These are phyloP conservation scores for Helicostylum pulchrum DNA, from an alignment of 192 early-diverging fungal species.

Conservation along the genomic window DNA sequence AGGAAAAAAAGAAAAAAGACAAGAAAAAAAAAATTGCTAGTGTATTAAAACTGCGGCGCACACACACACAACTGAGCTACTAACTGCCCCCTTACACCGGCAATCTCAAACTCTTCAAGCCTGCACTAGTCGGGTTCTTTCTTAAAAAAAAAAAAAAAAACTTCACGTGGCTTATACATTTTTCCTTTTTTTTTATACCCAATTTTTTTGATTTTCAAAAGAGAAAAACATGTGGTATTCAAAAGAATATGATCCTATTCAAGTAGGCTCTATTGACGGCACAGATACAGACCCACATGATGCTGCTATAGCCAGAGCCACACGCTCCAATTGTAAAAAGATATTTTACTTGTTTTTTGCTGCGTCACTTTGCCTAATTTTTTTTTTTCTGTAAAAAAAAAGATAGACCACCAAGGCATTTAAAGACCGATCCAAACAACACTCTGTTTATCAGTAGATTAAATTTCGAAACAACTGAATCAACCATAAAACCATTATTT, in stretches of 20 bases:
- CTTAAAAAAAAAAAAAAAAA: neutral
- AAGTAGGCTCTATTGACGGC: slow-evolving; percentile 41
- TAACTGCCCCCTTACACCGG: too few species aligned
- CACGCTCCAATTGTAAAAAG: slow-evolving; percentile 25
- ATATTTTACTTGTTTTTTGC: neutral
- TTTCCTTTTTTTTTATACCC: neutral
- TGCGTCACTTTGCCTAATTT: neutral
- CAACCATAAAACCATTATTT: slow-evolving; percentile 21
- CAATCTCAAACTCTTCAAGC: neutral
- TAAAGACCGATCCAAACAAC: slow-evolving; percentile 26
- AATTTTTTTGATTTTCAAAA: too few species aligned
- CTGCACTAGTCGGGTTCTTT: neutral
- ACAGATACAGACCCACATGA: slow-evolving; percentile 39
- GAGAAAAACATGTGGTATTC: slow-evolving; percentile 44
- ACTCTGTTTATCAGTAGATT: slow-evolving; percentile 41
- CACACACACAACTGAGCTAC: too few species aligned
- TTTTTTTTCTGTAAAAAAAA: neutral
- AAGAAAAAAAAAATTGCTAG: slow-evolving; percentile 1
- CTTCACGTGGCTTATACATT: neutral
- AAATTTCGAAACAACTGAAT: slow-evolving; percentile 30
- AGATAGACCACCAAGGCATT: slow-evolving; percentile 27
- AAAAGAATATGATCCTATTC: slow-evolving; percentile 34
- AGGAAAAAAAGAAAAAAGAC: slow-evolving; percentile 19
- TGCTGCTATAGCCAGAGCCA: slow-evolving; percentile 35
- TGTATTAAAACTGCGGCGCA: slow-evolving; percentile 20